A percentile compares a stretch with the other conserved stretches of the same genome.
phyloP scores from a whole-genome alignment of 352 stramenopile genomes.

The Phytophthora boehmeriae region DNA sequence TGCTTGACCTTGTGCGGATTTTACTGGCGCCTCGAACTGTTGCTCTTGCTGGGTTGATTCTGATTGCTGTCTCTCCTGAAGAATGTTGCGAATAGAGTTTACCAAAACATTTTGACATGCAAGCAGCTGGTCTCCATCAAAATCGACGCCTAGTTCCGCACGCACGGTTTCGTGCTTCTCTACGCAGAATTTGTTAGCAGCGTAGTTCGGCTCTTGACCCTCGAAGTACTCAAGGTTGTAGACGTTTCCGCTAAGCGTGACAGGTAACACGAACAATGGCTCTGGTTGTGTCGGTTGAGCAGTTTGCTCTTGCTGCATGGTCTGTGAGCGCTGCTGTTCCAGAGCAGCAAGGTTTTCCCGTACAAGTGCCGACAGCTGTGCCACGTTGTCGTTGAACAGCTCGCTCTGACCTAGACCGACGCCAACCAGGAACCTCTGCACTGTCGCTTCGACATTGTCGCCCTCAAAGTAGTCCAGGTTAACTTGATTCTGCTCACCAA shows the following conservation, averaged over 20 bases:
- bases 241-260: conserved; percentile 57
- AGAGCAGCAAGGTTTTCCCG: conserved; percentile 33
- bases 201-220: conserved; percentile 57
- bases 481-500: conserved; percentile 53
- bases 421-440: conserved; percentile 61
- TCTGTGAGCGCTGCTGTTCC: conserved; percentile 21
- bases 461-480: conserved; percentile 75
- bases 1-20: not conserved
- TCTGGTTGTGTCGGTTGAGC: conserved; percentile 25
- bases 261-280: conserved; percentile 58
- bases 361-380: conserved; percentile 48
- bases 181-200: conserved; percentile 73
- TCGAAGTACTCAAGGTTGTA: conserved; percentile 76
- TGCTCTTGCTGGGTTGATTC: conserved; percentile 14
- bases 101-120: conserved; percentile 68
- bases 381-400: conserved; percentile 47
- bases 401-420: conserved; percentile 54
- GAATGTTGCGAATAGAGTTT: conserved; percentile 40
- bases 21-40: conserved; percentile 5
- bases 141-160: conserved; percentile 51
- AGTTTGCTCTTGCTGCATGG: conserved; percentile 13
- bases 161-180: conserved; percentile 71
- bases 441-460: conserved; percentile 69
- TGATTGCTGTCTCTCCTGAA: conserved; percentile 30
- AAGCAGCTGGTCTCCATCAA: conserved; percentile 62